Conservation (phyloP, 805 yeast species). For the Martiniozyma abietophila region DNA sequence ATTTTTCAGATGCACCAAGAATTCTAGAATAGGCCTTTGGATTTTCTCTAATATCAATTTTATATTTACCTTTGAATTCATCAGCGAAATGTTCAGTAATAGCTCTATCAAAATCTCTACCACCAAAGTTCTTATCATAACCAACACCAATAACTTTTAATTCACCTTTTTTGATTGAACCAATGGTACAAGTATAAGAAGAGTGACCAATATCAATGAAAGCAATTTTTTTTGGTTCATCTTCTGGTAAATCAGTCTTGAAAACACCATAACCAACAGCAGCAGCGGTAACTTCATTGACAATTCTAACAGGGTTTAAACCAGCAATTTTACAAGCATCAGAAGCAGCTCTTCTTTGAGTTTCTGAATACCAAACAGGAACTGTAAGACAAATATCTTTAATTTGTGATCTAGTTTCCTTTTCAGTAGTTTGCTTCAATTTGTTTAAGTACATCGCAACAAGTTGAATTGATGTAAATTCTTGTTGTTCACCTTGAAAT, state of each 20-base stretch:
- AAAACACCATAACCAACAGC: conserved; percentile 99
- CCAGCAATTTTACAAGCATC: conserved; percentile 97
- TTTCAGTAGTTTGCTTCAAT: conserved; percentile 67
- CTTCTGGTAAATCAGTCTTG: conserved; percentile 94
- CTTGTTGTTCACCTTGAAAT: conserved; percentile 66
- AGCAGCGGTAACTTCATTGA: conserved; percentile 96
- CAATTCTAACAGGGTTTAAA: conserved; percentile 95
- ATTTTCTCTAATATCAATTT: conserved; percentile 84
- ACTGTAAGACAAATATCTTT: conserved; percentile 89
- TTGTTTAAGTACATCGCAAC: conserved; percentile 93
- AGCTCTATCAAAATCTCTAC: conserved; percentile 91
- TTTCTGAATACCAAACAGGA: conserved; percentile 95
- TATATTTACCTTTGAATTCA: conserved; percentile 84
- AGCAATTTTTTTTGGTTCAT: conserved; percentile 81
- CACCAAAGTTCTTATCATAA: conserved; percentile 94
- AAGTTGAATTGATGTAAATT: conserved; percentile 82
- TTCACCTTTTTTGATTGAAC: conserved; percentile 93
- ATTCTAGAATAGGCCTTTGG: conserved; percentile 95
- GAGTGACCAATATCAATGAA: conserved; percentile 97
- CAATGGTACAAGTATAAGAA: conserved; percentile 81
- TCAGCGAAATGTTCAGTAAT: conserved; percentile 92
- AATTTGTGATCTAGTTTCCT: conserved; percentile 75
- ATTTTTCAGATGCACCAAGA: conserved; percentile 79
- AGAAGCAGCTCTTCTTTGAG: conserved; percentile 90
- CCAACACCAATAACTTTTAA: conserved; percentile 87